These are phyloP conservation scores for Myrica gale DNA, from an alignment of 306 rosid genomes.

Conservation along the genomic window DNA sequence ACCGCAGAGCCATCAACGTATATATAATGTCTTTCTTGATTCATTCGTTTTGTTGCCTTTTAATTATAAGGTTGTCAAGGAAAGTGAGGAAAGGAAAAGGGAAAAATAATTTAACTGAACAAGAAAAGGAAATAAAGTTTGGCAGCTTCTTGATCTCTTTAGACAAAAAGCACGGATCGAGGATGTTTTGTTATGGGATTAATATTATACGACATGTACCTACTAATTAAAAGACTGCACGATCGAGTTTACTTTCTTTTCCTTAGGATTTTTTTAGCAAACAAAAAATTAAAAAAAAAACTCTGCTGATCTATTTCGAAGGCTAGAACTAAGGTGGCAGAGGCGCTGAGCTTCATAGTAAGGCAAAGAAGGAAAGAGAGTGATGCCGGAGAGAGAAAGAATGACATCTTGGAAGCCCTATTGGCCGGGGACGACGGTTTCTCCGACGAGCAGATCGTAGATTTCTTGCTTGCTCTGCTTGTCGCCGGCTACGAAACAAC, in stretches of 20 bases:
- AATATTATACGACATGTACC: too few relatives aligned
- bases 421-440: slow-evolving; percentile 73
- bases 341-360: slow-evolving; percentile 69
- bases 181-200: too few relatives aligned
- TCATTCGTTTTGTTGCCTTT: not conserved
- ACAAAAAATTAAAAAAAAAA: not conserved
- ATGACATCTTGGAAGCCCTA: slow-evolving; percentile 78
- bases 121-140: too few relatives aligned
- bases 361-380: slow-evolving; percentile 60
- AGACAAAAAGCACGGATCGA: too few relatives aligned
- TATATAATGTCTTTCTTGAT: slow-evolving; percentile 5
- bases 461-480: slow-evolving; percentile 79
- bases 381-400: slow-evolving; percentile 40
- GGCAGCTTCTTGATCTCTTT: too few relatives aligned
- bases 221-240: not conserved
- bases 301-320: slow-evolving; percentile 6
- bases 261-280: not conserved
- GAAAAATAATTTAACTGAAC: too few relatives aligned
- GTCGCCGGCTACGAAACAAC: slow-evolving; percentile 97
- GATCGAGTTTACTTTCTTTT: not conserved
- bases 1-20: slow-evolving; percentile 82
- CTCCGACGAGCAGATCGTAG: slow-evolving; percentile 79
- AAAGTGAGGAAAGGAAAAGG: too few relatives aligned
- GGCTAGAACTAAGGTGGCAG: slow-evolving; percentile 94
- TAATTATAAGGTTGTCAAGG: not conserved